Percentiles rank a stretch among this genome's conserved stretches.
These are phyloP conservation scores for Gryganskiella cystojenkinii DNA, from an alignment of 192 early-diverging fungal genomes.

Conservation along the genomic window DNA sequence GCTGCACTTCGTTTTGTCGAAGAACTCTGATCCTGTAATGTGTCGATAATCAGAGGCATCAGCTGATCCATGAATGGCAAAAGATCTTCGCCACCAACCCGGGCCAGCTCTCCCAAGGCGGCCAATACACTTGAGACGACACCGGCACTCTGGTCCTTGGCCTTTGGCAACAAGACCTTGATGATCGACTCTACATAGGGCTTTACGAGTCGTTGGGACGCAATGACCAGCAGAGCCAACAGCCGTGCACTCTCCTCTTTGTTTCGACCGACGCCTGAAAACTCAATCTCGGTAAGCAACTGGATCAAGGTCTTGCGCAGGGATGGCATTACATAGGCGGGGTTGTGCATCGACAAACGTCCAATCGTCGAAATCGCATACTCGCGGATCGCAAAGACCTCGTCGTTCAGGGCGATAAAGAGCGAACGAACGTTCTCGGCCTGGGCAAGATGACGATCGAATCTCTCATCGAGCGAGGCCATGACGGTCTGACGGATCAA, in stretches of 20 bases:
- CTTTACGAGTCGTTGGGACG: constrained; percentile 84
- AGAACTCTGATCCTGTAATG: constrained; percentile 88
- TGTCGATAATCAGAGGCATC: constrained; percentile 89
- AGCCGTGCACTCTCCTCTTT: constrained; percentile 89
- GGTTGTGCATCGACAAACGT: constrained; percentile 78
- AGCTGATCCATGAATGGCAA: constrained; percentile 83
- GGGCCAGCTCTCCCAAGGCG: constrained; percentile 84
- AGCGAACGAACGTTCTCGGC: constrained; percentile 89
- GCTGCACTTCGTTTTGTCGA: constrained; percentile 88
- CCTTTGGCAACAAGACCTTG: constrained; percentile 84
- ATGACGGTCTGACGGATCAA: constrained; percentile 81
- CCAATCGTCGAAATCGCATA: constrained; percentile 88
- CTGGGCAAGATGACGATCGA: constrained; percentile 91
- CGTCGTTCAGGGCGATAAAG: constrained; percentile 92
- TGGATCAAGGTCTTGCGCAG: constrained; percentile 88
- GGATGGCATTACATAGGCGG: constrained; percentile 92
- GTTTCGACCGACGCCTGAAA: constrained; percentile 81
- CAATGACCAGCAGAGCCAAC: constrained; percentile 77
- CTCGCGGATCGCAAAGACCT: constrained; percentile 87
- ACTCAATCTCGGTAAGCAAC: constrained; percentile 92
- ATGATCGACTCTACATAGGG: constrained; percentile 93
- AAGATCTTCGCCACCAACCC: constrained; percentile 87
- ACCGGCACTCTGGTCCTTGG: constrained; percentile 77
- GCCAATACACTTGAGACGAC: constrained; percentile 84
- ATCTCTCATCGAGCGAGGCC: constrained; percentile 79